These are phyloP conservation scores for Mycena albidolilacea DNA, from an alignment of 768 basidiomycete species.

Conservation along the genomic window DNA sequence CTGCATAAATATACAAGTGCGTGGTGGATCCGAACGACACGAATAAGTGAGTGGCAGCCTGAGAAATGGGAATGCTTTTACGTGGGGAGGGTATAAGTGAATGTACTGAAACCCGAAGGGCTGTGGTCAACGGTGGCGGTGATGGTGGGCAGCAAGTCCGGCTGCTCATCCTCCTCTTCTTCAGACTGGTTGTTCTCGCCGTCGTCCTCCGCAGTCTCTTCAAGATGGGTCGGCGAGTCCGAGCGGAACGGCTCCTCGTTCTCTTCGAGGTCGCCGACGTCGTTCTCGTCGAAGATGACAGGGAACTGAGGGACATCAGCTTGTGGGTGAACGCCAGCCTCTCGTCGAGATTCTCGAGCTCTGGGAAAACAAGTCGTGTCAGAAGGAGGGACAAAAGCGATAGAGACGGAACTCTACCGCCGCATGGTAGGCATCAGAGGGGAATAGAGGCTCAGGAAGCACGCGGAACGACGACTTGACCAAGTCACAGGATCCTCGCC, in stretches of 20 bases:
- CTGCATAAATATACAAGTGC: conserved; percentile 37
- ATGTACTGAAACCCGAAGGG: conserved; percentile 35
- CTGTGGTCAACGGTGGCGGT: conserved; percentile 31
- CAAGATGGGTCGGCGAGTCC: conserved; percentile 33
- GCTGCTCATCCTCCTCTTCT: background rate
- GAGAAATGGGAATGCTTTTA: conserved; percentile 10
- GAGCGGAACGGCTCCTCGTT: conserved; percentile 67
- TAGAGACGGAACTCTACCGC: conserved; percentile 64
- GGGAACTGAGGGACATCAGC: conserved; percentile 60
- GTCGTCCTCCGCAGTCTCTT: conserved; percentile 36
- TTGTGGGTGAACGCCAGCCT: conserved; percentile 75
- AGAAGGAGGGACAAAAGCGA: background rate
- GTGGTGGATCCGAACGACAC: conserved; percentile 26
- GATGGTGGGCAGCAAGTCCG: conserved; percentile 34
- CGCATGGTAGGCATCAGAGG: conserved; percentile 74
- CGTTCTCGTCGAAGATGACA: conserved; percentile 80
- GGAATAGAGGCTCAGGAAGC: conserved; percentile 86
- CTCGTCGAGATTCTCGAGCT: conserved; percentile 77
- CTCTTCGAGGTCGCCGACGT: conserved; percentile 75
- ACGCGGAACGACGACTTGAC: conserved; percentile 91
- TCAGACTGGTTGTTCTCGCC: conserved; percentile 8
- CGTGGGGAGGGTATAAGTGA: conserved; percentile 27
- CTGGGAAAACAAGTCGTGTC: conserved; percentile 51
- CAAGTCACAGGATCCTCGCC: conserved; percentile 83
- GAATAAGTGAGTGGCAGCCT: conserved; percentile 5